phyloP scores from a whole-genome alignment of 768 basidiomycete species.

The Mycena pura region DNA sequence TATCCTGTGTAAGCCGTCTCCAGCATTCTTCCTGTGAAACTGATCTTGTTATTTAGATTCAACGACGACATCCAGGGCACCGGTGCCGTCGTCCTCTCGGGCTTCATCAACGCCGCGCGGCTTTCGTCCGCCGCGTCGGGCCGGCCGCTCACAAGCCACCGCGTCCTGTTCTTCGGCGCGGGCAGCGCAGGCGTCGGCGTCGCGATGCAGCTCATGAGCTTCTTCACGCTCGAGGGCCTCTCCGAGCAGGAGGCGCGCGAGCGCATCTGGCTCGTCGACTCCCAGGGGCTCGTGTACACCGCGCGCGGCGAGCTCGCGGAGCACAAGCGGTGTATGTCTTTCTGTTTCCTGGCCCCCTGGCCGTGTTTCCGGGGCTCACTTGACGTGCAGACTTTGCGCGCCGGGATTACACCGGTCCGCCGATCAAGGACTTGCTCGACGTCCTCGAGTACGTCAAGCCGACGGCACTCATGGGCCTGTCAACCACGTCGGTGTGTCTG shows the following conservation, averaged over 20 bases:
- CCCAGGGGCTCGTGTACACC: conserved; percentile 84
- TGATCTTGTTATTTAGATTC: conserved; percentile 44
- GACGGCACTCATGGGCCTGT: conserved; percentile 88
- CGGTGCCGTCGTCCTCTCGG: conserved; percentile 89
- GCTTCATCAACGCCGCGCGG: conserved; percentile 87
- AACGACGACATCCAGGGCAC: conserved; percentile 94
- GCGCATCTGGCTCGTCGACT: conserved; percentile 85
- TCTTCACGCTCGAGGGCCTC: conserved; percentile 85
- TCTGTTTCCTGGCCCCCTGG: neutral
- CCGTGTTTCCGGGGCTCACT: conserved; percentile 15
- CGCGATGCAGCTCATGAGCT: conserved; percentile 85
- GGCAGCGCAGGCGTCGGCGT: conserved; percentile 94
- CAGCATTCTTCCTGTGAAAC: neutral
- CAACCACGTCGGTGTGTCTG: conserved; percentile 70
- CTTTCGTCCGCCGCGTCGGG: conserved; percentile 77
- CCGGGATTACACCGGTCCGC: conserved; percentile 76
- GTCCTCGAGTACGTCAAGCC: conserved; percentile 85
- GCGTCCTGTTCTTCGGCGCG: conserved; percentile 92
- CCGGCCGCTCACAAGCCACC: conserved; percentile 70
- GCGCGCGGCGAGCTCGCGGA: conserved; percentile 76
- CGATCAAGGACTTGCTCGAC: conserved; percentile 75
- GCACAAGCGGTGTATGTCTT: conserved; percentile 77
- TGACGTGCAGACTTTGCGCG: conserved; percentile 76
- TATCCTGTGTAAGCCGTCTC: conserved; percentile 58
- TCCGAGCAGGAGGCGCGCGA: conserved; percentile 77